These are phyloP conservation scores for Cadophora sp. DNA, from an alignment of 2,329 filamentous ascomycete genomes.

Conservation along the genomic window DNA sequence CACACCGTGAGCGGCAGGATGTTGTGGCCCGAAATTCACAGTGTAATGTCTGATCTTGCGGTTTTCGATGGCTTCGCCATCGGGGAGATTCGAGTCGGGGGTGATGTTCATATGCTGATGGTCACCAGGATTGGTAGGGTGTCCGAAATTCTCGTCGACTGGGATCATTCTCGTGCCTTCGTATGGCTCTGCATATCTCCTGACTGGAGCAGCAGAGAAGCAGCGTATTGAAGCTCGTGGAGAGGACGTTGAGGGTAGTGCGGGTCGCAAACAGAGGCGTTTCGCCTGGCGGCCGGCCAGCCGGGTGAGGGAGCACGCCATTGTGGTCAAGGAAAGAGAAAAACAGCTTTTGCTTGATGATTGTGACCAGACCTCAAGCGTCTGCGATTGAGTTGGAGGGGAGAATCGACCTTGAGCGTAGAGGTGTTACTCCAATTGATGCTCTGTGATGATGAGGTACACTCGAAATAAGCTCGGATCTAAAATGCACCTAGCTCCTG, in stretches of 20 bases:
- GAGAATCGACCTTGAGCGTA: constrained; percentile 24
- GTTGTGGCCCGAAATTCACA: constrained; percentile 98
- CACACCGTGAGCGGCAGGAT: constrained; percentile 98
- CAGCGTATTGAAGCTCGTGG: constrained; percentile 55
- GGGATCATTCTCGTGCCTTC: constrained; percentile 56
- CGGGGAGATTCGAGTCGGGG: constrained; percentile 48
- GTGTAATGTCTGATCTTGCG: constrained; percentile 99
- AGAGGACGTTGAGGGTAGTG: constrained; percentile 44
- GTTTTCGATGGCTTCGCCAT: constrained; percentile 55
- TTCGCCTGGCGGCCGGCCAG: constrained; percentile 75
- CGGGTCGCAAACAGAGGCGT: constrained; percentile 63
- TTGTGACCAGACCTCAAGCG: constrained; percentile 37
- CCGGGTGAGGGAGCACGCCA: constrained; percentile 77
- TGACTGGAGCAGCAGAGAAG: constrained; percentile 69
- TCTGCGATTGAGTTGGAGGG: constrained; percentile 33
- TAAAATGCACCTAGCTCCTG: constrained; percentile 11
- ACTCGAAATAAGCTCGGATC: constrained; percentile 29
- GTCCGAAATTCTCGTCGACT: constrained; percentile 69
- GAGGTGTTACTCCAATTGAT: constrained; percentile 24
- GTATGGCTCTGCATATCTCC: constrained; percentile 66
- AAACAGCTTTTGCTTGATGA: constrained; percentile 29
- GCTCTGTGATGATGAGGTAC: constrained; percentile 36
- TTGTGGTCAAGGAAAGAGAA: constrained; percentile 50
- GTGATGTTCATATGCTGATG: constrained; percentile 36
- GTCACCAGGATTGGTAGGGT: constrained; percentile 58